Base-by-base conservation (phyloP, 768 basidiomycete genomes). In the Tricholoma matsutake region DNA sequence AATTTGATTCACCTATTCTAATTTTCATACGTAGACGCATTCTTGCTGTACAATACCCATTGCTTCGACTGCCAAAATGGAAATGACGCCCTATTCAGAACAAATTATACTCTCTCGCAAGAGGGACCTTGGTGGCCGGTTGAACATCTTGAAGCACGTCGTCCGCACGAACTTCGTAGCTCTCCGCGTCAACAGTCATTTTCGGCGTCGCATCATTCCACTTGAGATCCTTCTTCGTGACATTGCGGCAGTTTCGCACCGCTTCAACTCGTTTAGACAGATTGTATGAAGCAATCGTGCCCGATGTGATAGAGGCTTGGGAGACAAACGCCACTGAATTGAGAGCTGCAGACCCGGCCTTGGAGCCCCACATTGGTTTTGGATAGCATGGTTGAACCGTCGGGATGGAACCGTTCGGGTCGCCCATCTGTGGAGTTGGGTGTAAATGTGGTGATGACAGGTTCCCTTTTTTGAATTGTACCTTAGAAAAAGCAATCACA, bases 341-440 rank as follows among this genome's bases (percentile, higher is more conserved):
- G 56, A 88, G 81, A 0, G 92, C 90, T 0, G 94, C 96, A 2
- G 93, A 87, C 1, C 79, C 76, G 0, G 94, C 79, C 62, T 90
- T 78, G 29, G 88, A 73, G 13, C 92, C 96, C 95, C 96, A 99
- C 97, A 98, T 98, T 1, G 93, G 94, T 47, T 88, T 85, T 8
- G 87, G 85, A 63, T 85, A 85, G 70, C 87, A 83, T 0, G 97
- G 97, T 71, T 98, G 95, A 0, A 99, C 93, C 1, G 93, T 92
- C 11, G 97, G 95, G 63, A 99, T 98, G 7, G 94, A 96, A 1
- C 83, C 97, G 73, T 98, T 98, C 0, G 96, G 91, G 49, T 99
- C 97, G 16, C 97, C 97, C 87, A 99, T 91, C 91, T 96, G 65
- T 7, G 63, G 37, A 45, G 18, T 3, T 25, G 45, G 4, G 39